Evolutionary conservation across 345 rosid species (phyloP), one percentile per base, ranked within the genome.

Genomic region (Murraya paniculata): DNA sequence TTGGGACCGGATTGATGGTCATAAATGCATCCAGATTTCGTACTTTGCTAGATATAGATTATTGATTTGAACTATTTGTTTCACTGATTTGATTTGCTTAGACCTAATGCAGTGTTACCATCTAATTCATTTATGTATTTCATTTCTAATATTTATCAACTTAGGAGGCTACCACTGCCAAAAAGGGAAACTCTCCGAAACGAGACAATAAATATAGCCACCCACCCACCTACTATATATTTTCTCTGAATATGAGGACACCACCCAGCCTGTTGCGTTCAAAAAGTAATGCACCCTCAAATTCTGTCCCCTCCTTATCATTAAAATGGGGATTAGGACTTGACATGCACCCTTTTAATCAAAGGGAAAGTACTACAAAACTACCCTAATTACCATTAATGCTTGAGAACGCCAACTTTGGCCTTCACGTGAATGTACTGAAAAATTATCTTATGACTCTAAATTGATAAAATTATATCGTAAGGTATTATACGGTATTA

Each of bases 111-210:
- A 36, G 13, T 14, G 9, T 9, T 58, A 58, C 35, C 55, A 24
- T 35, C 24, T 72, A 22, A 14, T 35, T n/a, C 22, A 57, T 35
- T 6, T 22, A 60, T 19, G 19, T 2, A 18, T 36, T 41, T 45
- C 16, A 45, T 13, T 45, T 45, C 50, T 13, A 13, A 13, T 45
- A 45, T 13, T 45, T 13, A 16, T 35, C 16, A 27, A 35, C 9
- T 73, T 2, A 19, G 64, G 36, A 55, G 19, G 41, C 58, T 6
- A 64, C 55, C 76, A 75, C 33, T 76, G 58, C 80, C 69, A 45
- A n/a, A 62, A n/a, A 7, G 7, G 69, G 83, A 76, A 76, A 65
- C 68, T 81, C 76, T 76, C 64, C 33, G 4, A 24, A 71, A 76
- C 69, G 25, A 45, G 68, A 11, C 57, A 7, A 53, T 35, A 36